A percentile compares a stretch with the other conserved stretches of the same genome.
Conservation (phyloP, 2,329 filamentous ascomycete species). For the Monosporascus ibericus region DNA sequence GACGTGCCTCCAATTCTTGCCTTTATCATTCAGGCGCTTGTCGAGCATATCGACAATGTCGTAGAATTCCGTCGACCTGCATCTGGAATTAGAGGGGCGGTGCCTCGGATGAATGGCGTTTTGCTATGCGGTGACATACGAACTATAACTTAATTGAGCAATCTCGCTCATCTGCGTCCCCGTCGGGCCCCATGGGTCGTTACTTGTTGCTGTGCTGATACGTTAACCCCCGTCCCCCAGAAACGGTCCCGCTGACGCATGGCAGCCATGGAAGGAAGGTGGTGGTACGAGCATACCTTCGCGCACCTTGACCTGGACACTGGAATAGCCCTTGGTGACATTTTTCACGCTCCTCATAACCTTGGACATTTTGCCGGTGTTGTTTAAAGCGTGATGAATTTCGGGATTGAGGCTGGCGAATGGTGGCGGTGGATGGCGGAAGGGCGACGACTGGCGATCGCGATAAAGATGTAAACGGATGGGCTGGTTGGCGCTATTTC, state of each 20-base stretch:
- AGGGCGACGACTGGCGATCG: neutral
- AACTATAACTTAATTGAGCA: conserved; percentile 94
- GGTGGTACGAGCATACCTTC: conserved; percentile 59
- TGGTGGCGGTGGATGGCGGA: neutral
- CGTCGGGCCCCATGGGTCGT: conserved; percentile 96
- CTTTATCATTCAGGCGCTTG: conserved; percentile 97
- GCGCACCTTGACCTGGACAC: conserved; percentile 94
- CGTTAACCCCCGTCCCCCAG: conserved; percentile 20
- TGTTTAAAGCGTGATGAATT: conserved; percentile 7
- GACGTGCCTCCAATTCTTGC: conserved; percentile 99
- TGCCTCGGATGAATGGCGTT: neutral
- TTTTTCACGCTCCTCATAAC: conserved; percentile 98
- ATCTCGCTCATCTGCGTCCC: conserved; percentile 99
- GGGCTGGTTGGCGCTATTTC: neutral
- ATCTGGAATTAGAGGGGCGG: conserved; percentile 11
- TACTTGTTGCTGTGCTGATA: conserved; percentile 75
- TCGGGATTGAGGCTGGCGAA: neutral
- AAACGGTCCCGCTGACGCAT: conserved; percentile 9
- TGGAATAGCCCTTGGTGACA: conserved; percentile 97
- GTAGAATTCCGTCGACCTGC: conserved; percentile 91
- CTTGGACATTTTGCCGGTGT: conserved; percentile 71
- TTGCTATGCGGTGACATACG: conserved; percentile 52
- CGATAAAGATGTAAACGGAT: neutral
- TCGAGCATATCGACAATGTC: conserved; percentile 99
- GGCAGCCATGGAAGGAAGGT: neutral